These are phyloP conservation scores for Calonectria honghensis DNA, from an alignment of 2,329 filamentous ascomycete species.

Conservation along the genomic window DNA sequence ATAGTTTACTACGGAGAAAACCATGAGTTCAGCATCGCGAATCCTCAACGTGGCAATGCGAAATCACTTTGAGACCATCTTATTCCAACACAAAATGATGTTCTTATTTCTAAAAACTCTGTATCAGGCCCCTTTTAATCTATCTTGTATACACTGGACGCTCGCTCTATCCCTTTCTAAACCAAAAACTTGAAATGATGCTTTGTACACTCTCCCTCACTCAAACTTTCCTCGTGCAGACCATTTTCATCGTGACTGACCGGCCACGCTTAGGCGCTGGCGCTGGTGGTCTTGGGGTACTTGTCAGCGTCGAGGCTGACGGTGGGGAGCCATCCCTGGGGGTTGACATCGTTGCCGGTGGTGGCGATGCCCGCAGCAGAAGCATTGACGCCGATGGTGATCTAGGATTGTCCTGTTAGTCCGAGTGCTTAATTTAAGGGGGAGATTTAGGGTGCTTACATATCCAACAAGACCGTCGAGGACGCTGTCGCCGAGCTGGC, in stretches of 20 bases:
- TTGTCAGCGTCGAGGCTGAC: slow-evolving; percentile 34
- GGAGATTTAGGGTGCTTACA: slow-evolving; percentile 12
- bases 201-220: slow-evolving; percentile 1
- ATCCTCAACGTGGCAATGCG: no score
- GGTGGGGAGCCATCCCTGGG: slow-evolving; percentile 35
- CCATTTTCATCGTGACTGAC: neutral
- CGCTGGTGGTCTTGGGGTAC: slow-evolving; percentile 23
- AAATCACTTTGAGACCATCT: neutral
- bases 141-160: neutral
- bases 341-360: slow-evolving; percentile 24
- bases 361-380: slow-evolving; percentile 25
- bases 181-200: neutral
- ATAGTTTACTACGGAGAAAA: neutral
- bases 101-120: neutral
- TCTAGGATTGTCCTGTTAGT: neutral
- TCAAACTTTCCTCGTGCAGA: neutral
- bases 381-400: slow-evolving; percentile 35
- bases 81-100: neutral
- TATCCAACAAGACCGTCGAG: slow-evolving; percentile 35
- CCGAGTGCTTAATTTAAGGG: neutral
- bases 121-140: neutral
- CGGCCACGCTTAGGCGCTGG: neutral
- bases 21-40: neutral
- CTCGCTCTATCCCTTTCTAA: slow-evolving; percentile 4
- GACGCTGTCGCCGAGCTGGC: slow-evolving; percentile 33